A percentile compares a stretch with the other conserved stretches of the same genome.
Conservation (phyloP, 106 monocot species). For the Vanilla planifolia region DNA sequence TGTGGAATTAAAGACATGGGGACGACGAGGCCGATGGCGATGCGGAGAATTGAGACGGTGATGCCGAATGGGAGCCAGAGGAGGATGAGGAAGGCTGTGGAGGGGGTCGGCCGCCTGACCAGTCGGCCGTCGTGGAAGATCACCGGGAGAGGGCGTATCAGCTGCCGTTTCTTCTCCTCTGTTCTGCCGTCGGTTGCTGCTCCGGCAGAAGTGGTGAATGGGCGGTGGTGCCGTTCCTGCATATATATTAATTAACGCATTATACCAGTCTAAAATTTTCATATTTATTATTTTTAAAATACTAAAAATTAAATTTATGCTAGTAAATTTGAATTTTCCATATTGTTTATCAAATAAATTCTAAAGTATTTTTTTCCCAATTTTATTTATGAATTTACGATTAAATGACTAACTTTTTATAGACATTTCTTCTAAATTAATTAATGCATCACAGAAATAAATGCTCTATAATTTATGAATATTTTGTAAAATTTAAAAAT, state of each 20-base stretch:
- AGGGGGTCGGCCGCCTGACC: constrained; percentile 68
- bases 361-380: too few relatives aligned
- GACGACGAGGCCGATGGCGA: constrained; percentile 46
- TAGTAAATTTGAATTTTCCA: too few relatives aligned
- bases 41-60: constrained; percentile 56
- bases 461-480: too few relatives aligned
- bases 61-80: constrained; percentile 79
- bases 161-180: background rate
- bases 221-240: constrained; percentile 33
- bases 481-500: too few relatives aligned
- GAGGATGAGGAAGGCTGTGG: constrained; percentile 63
- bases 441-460: too few relatives aligned
- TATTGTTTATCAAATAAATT: too few relatives aligned
- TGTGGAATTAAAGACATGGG: constrained; percentile 57
- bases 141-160: constrained; percentile 39
- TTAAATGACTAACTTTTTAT: too few relatives aligned
- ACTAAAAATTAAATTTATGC: too few relatives aligned
- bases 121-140: constrained; percentile 97
- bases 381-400: too few relatives aligned
- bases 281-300: too few relatives aligned
- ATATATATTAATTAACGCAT: background rate
- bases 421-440: too few relatives aligned
- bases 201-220: constrained; percentile 16
- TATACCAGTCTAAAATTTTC: too few relatives aligned
- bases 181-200: background rate